phyloP scores from a whole-genome alignment of 2,329 filamentous ascomycete genomes.

The Conoideocrella luteorostrata region DNA sequence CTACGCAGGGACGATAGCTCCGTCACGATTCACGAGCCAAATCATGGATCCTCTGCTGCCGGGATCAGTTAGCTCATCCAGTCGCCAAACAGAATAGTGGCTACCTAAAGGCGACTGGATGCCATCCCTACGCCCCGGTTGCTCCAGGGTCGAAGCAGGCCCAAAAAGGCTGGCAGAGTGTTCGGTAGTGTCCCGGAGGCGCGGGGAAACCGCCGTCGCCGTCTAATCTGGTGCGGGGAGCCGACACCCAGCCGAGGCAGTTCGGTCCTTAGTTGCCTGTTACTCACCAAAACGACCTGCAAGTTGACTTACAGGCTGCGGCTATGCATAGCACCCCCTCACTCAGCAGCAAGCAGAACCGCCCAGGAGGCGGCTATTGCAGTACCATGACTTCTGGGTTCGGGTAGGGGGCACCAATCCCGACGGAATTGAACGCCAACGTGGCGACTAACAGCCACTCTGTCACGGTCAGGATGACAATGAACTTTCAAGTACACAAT shows the following conservation, averaged over 20 bases:
- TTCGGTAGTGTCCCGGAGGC: not conserved
- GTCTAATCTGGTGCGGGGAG: constrained; percentile 5
- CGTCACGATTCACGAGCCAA: constrained; percentile 3
- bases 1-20: not conserved
- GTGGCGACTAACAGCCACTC: no score
- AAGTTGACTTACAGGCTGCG: no score
- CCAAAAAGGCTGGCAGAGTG: not conserved
- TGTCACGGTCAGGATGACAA: no score
- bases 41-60: not conserved
- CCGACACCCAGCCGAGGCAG: constrained; percentile 9
- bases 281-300: not conserved
- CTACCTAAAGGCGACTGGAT: not conserved
- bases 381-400: no score
- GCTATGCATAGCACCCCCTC: not conserved
- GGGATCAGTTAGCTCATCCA: not conserved
- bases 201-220: constrained; percentile 8
- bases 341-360: not conserved
- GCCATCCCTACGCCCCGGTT: no score
- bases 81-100: not conserved
- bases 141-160: not conserved
- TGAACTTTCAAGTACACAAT: no score
- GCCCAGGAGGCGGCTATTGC: no score
- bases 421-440: not conserved
- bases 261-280: not conserved
- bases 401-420: no score